Conservation (phyloP, 1,139 yeast species). For the Geotrichum europaeum region DNA sequence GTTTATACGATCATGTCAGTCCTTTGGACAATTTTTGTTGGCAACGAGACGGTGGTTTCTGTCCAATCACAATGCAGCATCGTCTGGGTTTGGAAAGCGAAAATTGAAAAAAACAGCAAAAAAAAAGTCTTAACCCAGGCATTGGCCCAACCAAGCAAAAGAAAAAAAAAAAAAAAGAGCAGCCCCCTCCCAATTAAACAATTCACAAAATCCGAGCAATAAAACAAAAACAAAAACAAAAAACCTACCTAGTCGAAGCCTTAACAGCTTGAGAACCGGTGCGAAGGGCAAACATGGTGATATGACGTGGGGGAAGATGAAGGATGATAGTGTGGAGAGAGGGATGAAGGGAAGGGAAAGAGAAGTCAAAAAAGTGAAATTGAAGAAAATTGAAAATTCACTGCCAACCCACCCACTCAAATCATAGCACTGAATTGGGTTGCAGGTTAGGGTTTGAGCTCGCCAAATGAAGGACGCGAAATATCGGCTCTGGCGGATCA, state of each 20-base stretch:
- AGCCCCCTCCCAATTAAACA: background rate
- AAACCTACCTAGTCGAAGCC: slow-evolving; percentile 24
- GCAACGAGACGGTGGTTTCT: background rate
- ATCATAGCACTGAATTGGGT: background rate
- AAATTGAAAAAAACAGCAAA: background rate
- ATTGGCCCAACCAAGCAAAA: background rate
- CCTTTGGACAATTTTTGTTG: background rate
- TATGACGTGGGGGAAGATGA: background rate
- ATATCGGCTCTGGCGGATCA: background rate
- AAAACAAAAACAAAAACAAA: background rate
- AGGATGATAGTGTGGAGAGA: background rate
- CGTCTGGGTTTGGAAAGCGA: slow-evolving; percentile 5
- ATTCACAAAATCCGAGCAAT: background rate
- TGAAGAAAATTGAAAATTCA: background rate
- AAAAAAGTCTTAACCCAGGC: background rate
- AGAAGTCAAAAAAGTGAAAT: background rate
- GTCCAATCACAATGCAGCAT: slow-evolving; percentile 16
- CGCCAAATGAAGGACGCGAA: background rate
- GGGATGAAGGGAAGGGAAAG: background rate
- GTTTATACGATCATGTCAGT: background rate
- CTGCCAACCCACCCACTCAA: background rate
- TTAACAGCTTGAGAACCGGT: slow-evolving; percentile 26
- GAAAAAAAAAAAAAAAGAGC: background rate
- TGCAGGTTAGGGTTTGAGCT: background rate
- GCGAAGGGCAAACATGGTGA: slow-evolving; percentile 30